Conservation (phyloP, 1,139 yeast species). For the Debaryomyces fabryi region DNA sequence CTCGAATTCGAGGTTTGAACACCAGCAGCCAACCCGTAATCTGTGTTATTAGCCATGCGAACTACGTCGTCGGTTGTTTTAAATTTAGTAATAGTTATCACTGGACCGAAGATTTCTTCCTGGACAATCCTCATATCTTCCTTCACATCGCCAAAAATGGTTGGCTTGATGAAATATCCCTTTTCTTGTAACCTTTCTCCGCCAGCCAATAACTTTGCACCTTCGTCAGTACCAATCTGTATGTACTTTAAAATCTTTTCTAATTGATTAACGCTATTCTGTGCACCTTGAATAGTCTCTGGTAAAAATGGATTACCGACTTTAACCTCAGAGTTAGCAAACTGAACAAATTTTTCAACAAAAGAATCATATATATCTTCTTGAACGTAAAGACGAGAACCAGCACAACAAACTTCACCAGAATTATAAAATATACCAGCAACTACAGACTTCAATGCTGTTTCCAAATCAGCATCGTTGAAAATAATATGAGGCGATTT, state of each 20-base stretch:
- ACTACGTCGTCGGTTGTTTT: slow-evolving; percentile 31
- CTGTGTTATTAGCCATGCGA: slow-evolving; percentile 29
- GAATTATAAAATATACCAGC: slow-evolving; percentile 54
- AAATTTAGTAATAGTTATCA: slow-evolving; percentile 29
- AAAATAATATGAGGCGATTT: slow-evolving; percentile 37
- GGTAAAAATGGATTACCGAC: slow-evolving; percentile 73
- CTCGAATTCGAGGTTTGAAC: slow-evolving; percentile 61
- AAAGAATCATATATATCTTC: slow-evolving; percentile 66
- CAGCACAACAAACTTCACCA: slow-evolving; percentile 81
- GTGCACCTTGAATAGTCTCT: slow-evolving; percentile 73
- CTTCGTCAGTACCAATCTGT: slow-evolving; percentile 61
- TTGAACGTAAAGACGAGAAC: slow-evolving; percentile 72
- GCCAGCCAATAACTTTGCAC: slow-evolving; percentile 28
- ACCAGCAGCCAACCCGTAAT: slow-evolving; percentile 78
- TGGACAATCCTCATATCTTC: slow-evolving; percentile 29
- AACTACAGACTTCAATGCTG: slow-evolving; percentile 24
- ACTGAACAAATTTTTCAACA: slow-evolving; percentile 55
- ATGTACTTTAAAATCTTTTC: slow-evolving; percentile 68
- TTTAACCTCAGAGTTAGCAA: slow-evolving; percentile 50
- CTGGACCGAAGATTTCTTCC: slow-evolving; percentile 36
- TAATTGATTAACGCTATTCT: slow-evolving; percentile 67
- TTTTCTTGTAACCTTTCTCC: slow-evolving; percentile 26
- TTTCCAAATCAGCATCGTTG: slow-evolving; percentile 30
- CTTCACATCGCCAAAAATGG: slow-evolving; percentile 30
- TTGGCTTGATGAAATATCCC: slow-evolving; percentile 30